Percentiles rank a stretch among this genome's conserved stretches.
These are phyloP conservation scores for Barnettozyma californica DNA, from an alignment of 805 yeast species.

Conservation along the genomic window DNA sequence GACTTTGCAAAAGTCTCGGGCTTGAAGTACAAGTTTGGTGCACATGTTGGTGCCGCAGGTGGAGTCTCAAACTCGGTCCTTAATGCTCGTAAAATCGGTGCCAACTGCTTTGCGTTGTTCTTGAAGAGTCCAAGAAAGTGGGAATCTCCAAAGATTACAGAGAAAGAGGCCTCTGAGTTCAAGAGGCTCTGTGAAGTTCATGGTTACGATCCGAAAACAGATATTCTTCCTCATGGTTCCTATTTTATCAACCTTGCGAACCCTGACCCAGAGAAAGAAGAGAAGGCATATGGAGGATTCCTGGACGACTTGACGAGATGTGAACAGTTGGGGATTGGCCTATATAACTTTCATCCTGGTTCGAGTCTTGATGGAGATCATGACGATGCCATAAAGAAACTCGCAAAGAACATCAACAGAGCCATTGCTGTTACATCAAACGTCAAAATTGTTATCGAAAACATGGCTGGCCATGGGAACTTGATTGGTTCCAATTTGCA, in stretches of 20 bases:
- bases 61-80: constrained; percentile 67
- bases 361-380: constrained; percentile 75
- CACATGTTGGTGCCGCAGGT: constrained; percentile 82
- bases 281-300: constrained; percentile 70
- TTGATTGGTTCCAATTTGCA: constrained; percentile 77
- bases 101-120: constrained; percentile 86
- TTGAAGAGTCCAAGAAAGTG: constrained; percentile 87
- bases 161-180: constrained; percentile 65
- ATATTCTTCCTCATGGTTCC: constrained; percentile 90
- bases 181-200: constrained; percentile 52
- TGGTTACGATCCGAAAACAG: constrained; percentile 69
- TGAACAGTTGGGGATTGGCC: constrained; percentile 77
- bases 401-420: constrained; percentile 75
- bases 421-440: constrained; percentile 69
- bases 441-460: constrained; percentile 88
- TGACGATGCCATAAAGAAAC: constrained; percentile 51
- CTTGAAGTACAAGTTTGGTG: constrained; percentile 65
- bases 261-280: constrained; percentile 76
- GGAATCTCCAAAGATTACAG: constrained; percentile 74
- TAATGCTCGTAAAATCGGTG: constrained; percentile 52
- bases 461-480: constrained; percentile 97
- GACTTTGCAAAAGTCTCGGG: constrained; percentile 39
- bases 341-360: constrained; percentile 92
- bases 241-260: constrained; percentile 90
- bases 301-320: constrained; percentile 85